Evolutionary conservation across 2,329 filamentous ascomycete species (phyloP).

Genomic region (Elsinoe ampelina): DNA sequence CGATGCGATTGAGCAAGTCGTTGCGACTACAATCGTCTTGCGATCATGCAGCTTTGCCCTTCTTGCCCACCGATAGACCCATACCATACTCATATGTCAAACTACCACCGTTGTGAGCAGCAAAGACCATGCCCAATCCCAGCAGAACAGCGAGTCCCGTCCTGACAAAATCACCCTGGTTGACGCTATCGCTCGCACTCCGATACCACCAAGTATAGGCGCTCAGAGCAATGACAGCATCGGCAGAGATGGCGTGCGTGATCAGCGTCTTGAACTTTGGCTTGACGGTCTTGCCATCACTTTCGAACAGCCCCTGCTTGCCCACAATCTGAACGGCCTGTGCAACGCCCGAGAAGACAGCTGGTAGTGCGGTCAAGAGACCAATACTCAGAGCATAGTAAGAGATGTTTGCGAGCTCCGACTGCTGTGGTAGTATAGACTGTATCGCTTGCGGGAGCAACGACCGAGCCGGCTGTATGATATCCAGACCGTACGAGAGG

Average conservation of each 20-base stretch:
- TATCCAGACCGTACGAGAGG: conserved; percentile 35
- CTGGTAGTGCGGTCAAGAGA: conserved; percentile 27
- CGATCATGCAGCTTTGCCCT: conserved; percentile 20
- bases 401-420: conserved; percentile 32
- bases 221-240: conserved; percentile 31
- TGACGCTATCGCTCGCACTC: conserved; percentile 21
- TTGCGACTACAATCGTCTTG: background rate
- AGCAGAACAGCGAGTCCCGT: conserved; percentile 30
- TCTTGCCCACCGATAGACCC: conserved; percentile 28
- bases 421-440: conserved; percentile 26
- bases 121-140: conserved; percentile 29
- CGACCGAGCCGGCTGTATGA: conserved; percentile 29
- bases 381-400: conserved; percentile 39
- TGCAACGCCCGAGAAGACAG: conserved; percentile 26
- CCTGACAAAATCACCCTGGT: conserved; percentile 26
- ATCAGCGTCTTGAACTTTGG: conserved; percentile 34
- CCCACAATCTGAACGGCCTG: conserved; percentile 35
- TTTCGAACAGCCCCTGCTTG: conserved; percentile 34
- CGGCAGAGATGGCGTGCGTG: conserved; percentile 35
- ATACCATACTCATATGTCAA: conserved; percentile 40
- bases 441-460: conserved; percentile 24
- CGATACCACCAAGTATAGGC: conserved; percentile 38
- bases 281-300: conserved; percentile 28
- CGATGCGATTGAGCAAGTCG: background rate
- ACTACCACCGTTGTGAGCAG: conserved; percentile 35